Evolutionary conservation across 148 eudicot species (phyloP), one percentile per base, ranked within the genome.

Genomic region (Amaranthus palmeri): DNA sequence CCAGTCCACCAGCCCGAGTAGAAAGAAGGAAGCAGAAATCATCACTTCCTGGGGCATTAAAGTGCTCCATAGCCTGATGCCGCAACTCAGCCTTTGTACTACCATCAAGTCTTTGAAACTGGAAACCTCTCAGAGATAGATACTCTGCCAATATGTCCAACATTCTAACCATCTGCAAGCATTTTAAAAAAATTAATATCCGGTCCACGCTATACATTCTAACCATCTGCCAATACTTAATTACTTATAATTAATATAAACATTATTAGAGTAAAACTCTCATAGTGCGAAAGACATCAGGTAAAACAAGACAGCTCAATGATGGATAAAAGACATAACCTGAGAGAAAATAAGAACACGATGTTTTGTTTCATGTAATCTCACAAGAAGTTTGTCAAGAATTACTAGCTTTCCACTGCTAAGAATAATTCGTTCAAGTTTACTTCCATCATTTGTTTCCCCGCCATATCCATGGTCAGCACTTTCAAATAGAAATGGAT

Each of bases 391-490:
- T 76, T 96, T 96, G 84, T 96, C 99, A 55, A 96, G 91, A 78
- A 96, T 87, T 48, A 96, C 99, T 67, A 96, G 83, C 81, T 96
- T 96, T 70, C 99, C 99, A 76, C 99, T 96, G 77, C 99, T 96
- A 53, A 96, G 68, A 65, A 90, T 88, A 74, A 86, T 81, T 52
- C 99, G 84, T 77, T 96, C 97, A 76, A 96, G 82, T 72, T 96
- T 96, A 79, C 89, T 88, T 78, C 96, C 87, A 70, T 93, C 97
- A 75, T 78, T 87, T 40, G 88, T 69, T 66, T 96, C 92, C 69
- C 99, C 99, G 48, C 99, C 99, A 87, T 96, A 96, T 62, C 97
- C 99, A 83, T 92, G 91, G 77, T 96, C 99, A 51, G 99, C 97
- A 84, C 99, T 96, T 85, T 96, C 97, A 85, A 96, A 96, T 61